Percentiles rank a stretch among this genome's conserved stretches.
phyloP scores from a whole-genome alignment of 2,329 filamentous ascomycete species.

The Lasiodiplodia sp. region DNA sequence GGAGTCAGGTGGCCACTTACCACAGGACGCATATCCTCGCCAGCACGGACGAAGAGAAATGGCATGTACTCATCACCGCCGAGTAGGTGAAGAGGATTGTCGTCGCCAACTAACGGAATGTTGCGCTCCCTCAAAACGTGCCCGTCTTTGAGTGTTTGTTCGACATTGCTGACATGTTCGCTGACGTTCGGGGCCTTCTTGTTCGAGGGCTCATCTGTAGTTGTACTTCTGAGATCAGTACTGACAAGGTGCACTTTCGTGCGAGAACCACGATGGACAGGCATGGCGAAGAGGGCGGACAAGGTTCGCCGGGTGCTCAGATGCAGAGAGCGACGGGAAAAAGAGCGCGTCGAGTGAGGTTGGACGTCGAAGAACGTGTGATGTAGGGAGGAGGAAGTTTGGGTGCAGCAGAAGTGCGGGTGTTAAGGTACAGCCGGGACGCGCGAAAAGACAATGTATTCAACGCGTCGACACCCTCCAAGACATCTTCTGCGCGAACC shows the following conservation, averaged over 20 bases:
- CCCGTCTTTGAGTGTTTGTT: slow-evolving; percentile 31
- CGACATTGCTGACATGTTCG: slow-evolving; percentile 30
- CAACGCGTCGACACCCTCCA: not conserved
- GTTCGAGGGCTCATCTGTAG: slow-evolving; percentile 36
- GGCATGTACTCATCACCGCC: slow-evolving; percentile 34
- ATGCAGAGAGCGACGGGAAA: not conserved
- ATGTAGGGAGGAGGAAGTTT: not conserved
- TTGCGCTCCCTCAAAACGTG: slow-evolving; percentile 37
- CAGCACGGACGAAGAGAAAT: slow-evolving; percentile 43
- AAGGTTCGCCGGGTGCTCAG: not conserved
- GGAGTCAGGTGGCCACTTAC: not conserved
- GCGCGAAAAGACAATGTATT: not conserved
- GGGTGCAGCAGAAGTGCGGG: not conserved
- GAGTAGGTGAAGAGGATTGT: slow-evolving; percentile 38
- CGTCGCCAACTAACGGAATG: slow-evolving; percentile 40
- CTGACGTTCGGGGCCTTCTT: slow-evolving; percentile 35
- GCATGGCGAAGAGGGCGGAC: slow-evolving; percentile 37
- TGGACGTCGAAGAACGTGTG: not conserved
- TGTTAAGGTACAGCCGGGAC: not conserved
- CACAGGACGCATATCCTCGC: slow-evolving; percentile 31
- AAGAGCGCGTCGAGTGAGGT: not conserved
- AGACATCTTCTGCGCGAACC: not conserved
- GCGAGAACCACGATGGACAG: slow-evolving; percentile 41
- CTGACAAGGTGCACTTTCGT: slow-evolving; percentile 39
- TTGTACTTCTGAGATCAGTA: slow-evolving; percentile 39